These are phyloP conservation scores for Colletotrichum sp. DNA, from an alignment of 2,329 filamentous ascomycete genomes.

Conservation along the genomic window DNA sequence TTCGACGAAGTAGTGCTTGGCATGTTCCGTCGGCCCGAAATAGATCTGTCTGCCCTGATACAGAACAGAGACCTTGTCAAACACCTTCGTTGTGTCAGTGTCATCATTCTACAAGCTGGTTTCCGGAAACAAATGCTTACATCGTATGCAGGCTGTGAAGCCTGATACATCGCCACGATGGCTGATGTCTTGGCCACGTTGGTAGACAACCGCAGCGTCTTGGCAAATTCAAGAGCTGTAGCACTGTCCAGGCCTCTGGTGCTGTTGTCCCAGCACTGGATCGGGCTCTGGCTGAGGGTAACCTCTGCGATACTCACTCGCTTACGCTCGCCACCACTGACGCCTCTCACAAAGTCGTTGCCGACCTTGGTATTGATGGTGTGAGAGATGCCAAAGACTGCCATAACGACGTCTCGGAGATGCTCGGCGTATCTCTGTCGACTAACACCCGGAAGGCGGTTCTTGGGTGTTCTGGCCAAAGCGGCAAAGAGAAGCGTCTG, in stretches of 20 bases:
- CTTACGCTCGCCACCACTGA: conserved; percentile 65
- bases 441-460: conserved; percentile 63
- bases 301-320: conserved; percentile 74
- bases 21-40: conserved; percentile 26
- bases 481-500: conserved; percentile 69
- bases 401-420: conserved; percentile 55
- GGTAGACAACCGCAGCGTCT: conserved; percentile 62
- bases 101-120: conserved; percentile 59
- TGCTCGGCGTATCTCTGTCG: conserved; percentile 48
- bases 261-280: conserved; percentile 73
- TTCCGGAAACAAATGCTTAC: conserved; percentile 56
- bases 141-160: conserved; percentile 48
- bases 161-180: conserved; percentile 68
- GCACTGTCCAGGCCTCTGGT: conserved; percentile 66
- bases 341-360: conserved; percentile 59
- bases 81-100: conserved; percentile 59
- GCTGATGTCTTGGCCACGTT: conserved; percentile 61
- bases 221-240: conserved; percentile 66
- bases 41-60: conserved; percentile 72
- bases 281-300: conserved; percentile 48
- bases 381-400: conserved; percentile 68
- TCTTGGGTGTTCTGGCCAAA: conserved; percentile 64
- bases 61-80: conserved; percentile 72
- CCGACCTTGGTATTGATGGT: conserved; percentile 66
- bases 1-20: conserved; percentile 30